These are phyloP conservation scores for Hansenula anomala DNA, from an alignment of 1,139 yeast species.

Conservation along the genomic window DNA sequence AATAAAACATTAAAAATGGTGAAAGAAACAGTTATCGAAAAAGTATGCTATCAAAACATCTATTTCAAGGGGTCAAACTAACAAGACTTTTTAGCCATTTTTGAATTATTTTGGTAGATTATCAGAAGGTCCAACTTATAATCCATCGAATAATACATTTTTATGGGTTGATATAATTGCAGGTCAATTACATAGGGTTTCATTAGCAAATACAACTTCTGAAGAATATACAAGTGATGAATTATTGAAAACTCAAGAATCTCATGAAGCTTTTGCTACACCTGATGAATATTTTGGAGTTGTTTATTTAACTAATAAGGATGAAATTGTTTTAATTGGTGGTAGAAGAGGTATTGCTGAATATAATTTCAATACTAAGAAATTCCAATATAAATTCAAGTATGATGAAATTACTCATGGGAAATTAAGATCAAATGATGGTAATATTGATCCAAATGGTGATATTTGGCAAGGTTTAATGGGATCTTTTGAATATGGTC, in stretches of 20 bases:
- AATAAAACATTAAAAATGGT: neutral
- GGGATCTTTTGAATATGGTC: slow-evolving; percentile 46
- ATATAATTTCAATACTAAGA: slow-evolving; percentile 38
- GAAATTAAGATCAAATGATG: slow-evolving; percentile 65
- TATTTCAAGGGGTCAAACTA: neutral
- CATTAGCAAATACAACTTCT: slow-evolving; percentile 20
- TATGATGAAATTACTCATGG: slow-evolving; percentile 41
- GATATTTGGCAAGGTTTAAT: slow-evolving; percentile 72
- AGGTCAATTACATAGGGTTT: slow-evolving; percentile 51
- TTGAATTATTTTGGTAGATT: slow-evolving; percentile 30
- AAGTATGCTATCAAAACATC: neutral
- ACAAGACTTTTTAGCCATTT: slow-evolving; percentile 1
- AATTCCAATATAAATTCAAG: slow-evolving; percentile 38
- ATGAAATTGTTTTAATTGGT: slow-evolving; percentile 42
- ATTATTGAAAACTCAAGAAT: slow-evolving; percentile 16
- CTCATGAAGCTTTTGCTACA: slow-evolving; percentile 37
- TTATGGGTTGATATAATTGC: slow-evolving; percentile 67
- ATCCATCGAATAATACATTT: slow-evolving; percentile 48
- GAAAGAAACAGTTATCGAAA: neutral
- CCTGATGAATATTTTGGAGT: slow-evolving; percentile 51
- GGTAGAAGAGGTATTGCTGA: slow-evolving; percentile 52
- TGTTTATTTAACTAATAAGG: slow-evolving; percentile 49
- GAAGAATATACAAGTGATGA: slow-evolving; percentile 24
- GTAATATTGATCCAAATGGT: slow-evolving; percentile 65
- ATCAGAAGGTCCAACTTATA: slow-evolving; percentile 66